Evolutionary conservation across 2,329 filamentous ascomycete species (phyloP), one percentile per base, ranked within the genome.

Genomic region (Sarocladiaceae sp.): DNA sequence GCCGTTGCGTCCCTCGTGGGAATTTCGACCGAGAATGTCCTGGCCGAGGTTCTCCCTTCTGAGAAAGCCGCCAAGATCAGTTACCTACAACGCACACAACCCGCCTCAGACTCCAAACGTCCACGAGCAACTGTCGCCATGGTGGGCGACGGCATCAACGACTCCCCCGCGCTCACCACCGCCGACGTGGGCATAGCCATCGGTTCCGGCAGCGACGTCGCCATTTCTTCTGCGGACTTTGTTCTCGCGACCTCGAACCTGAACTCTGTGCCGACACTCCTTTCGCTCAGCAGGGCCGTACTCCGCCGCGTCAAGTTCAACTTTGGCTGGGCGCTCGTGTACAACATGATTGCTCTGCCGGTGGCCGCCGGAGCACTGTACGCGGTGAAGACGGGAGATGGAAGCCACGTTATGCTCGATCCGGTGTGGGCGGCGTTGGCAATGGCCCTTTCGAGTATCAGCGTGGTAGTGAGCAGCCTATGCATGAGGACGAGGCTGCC

Each of bases 401-500:
- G 71, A 2, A 58, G 60, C 23, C 83, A 85, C 58, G 64, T 88
- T 16, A 68, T 76, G 48, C 65, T 90, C 37, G 82, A 87, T 59
- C 85, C 85, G 0, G 85, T 86, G 1, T 96, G 90, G 90, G 91
- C 90, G 4, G 84, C 82, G 52, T 65, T 95, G 59, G 90, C 90
- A 1, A 97, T 96, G 91, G 91, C 91, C 20, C 64, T 90, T 61
- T 95, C 89, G 63, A 91, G 85, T 62, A 82, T 96, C 52, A 93
- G 86, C 57, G 90, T 97, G 35, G 85, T 96, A 42, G 66, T 79
- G 58, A 95, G 88, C 60, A 91, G 85, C 66, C 64, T 95, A 56
- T 72, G 81, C 41, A 63, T 96, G 66, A 77, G 82, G 58, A 73
- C 61, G 45, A 51, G 58, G 40, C 47, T 73, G 10, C 66, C 68